These are phyloP conservation scores for Scleromitrula shiraiana DNA, from an alignment of 2,329 filamentous ascomycete genomes.

Conservation along the genomic window DNA sequence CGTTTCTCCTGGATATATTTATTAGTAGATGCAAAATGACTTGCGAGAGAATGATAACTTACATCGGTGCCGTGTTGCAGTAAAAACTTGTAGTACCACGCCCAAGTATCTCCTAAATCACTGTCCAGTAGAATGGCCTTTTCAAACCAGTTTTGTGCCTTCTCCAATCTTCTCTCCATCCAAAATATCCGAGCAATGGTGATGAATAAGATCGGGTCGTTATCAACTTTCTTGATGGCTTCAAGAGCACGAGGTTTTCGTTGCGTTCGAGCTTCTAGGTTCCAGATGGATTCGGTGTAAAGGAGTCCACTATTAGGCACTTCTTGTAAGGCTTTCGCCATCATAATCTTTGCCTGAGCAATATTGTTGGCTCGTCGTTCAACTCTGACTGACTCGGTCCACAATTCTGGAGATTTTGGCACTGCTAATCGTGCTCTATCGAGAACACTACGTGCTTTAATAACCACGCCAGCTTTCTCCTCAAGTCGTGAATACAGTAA, in stretches of 20 bases:
- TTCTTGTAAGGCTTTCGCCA: slow-evolving; percentile 89
- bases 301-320: slow-evolving; percentile 80
- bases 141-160: slow-evolving; percentile 95
- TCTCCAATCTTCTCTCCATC: slow-evolving; percentile 85
- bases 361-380: slow-evolving; percentile 82
- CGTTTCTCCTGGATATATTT: slow-evolving; percentile 60
- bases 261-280: slow-evolving; percentile 84
- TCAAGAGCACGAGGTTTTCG: slow-evolving; percentile 86
- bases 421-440: slow-evolving; percentile 84
- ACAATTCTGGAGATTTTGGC: slow-evolving; percentile 75
- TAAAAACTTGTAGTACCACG: slow-evolving; percentile 95
- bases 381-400: slow-evolving; percentile 89
- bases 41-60: slow-evolving; percentile 22
- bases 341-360: slow-evolving; percentile 78
- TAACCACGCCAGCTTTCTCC: slow-evolving; percentile 71
- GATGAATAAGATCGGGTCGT: slow-evolving; percentile 80
- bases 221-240: slow-evolving; percentile 95
- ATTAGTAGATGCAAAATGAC: slow-evolving; percentile 7
- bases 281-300: slow-evolving; percentile 93
- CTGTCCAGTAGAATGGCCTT: slow-evolving; percentile 84
- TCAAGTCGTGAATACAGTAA: slow-evolving; percentile 82
- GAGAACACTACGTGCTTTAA: slow-evolving; percentile 90
- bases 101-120: slow-evolving; percentile 89
- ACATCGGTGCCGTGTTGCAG: slow-evolving; percentile 80
- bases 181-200: slow-evolving; percentile 94